Base-by-base conservation (phyloP, 2,329 filamentous ascomycete species). In the Coniochaeta pulveracea region DNA sequence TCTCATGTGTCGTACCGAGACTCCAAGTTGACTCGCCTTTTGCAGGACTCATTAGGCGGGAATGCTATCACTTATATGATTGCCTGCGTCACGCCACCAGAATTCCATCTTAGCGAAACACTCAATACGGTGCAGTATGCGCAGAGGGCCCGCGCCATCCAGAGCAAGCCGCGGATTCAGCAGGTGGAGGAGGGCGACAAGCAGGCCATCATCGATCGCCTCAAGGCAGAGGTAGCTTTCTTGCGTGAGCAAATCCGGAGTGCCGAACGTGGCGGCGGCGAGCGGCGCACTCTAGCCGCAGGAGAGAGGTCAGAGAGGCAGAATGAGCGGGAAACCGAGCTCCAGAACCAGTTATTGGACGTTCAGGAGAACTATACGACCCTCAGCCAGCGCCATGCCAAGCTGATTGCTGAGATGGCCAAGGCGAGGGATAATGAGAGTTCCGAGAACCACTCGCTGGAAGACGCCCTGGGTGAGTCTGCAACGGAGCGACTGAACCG, bases 41-140 rank as follows among this genome's bases (percentile, higher is more conserved):
- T 98, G 12, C 91, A 98, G 63, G 91, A 98, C 57, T 98, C 91
- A 0, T 69, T 98, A 5, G 91, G 91, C 37, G 91, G 91, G 4
- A 96, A 93, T 52, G 91, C 91, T 22, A 93, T 95, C 52, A 98
- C 91, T 1, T 98, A 96, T 61, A 96, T 98, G 91, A 91, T 98
- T 60, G 91, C 91, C 7, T 98, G 91, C 58, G 88, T 98, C 19
- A 98, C 89, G 1, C 89, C 88, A 0, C 85, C 89, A 10, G 88
- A 95, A 53, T 98, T 98, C 52, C 91, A 98, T 54, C 66, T 98
- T 27, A 96, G 88, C 60, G 91, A 98, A 60, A 96, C 93, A 0
- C 65, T 98, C 37, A 98, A 98, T 55, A 98, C 91, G 0, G 85
- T 98, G 15, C 84, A 95, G 55, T 98, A 98, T 58, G 91, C 91